Evolutionary conservation across 2,329 filamentous ascomycete genomes (phyloP).

Genomic region (Zasmidium angulare): DNA sequence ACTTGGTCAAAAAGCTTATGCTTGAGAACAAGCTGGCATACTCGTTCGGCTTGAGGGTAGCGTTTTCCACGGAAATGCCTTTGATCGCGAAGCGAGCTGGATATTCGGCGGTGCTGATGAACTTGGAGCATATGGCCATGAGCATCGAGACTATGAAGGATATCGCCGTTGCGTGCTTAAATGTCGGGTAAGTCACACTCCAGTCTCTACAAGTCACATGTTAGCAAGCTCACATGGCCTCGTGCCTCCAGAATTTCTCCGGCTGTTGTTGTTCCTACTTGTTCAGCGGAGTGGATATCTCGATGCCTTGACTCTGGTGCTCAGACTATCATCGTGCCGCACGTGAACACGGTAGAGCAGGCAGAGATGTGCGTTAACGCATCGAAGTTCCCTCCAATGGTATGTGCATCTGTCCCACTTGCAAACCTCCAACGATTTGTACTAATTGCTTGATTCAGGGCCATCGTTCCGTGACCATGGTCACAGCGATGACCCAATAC

Average conservation of each 20-base stretch:
- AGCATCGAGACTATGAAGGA: constrained; percentile 14
- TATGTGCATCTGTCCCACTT: neutral
- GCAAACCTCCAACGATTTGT: neutral
- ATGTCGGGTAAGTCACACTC: constrained; percentile 6
- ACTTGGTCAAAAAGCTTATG: constrained; percentile 12
- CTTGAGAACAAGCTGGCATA: constrained; percentile 12
- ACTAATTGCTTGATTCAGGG: neutral
- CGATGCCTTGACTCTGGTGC: constrained; percentile 14
- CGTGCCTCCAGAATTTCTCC: constrained; percentile 6
- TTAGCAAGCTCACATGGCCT: neutral
- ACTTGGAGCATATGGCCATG: constrained; percentile 14
- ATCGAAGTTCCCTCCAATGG: constrained; percentile 11
- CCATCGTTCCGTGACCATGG: constrained; percentile 17
- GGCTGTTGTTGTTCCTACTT: constrained; percentile 13
- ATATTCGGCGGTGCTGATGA: constrained; percentile 12
- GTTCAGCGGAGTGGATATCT: constrained; percentile 15
- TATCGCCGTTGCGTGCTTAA: constrained; percentile 12
- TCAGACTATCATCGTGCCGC: constrained; percentile 15
- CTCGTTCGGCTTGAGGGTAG: constrained; percentile 13
- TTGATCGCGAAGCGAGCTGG: constrained; percentile 11
- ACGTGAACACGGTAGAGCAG: constrained; percentile 19
- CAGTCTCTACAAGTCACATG: neutral
- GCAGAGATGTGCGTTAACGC: constrained; percentile 14
- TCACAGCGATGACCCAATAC: constrained; percentile 16
- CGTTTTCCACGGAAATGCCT: constrained; percentile 13